A percentile compares a stretch with the other conserved stretches of the same genome.
Conservation (phyloP, 148 eudicot genomes). For the Agrostemma githago region DNA sequence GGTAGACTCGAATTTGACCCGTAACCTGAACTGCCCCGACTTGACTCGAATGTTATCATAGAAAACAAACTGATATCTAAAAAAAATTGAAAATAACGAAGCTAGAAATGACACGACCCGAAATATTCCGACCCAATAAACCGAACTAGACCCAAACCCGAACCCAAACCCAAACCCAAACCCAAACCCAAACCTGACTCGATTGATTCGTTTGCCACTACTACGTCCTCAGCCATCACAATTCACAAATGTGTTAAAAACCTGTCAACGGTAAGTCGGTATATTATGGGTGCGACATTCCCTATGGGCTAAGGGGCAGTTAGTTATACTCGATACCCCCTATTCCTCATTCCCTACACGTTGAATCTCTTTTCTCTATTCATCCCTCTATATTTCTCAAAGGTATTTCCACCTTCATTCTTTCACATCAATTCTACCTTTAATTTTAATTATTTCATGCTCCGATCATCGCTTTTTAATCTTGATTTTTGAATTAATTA, state of each 20-base stretch:
- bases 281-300: not conserved
- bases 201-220: too few species aligned
- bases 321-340: not conserved
- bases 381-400: slow-evolving; percentile 7
- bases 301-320: not conserved
- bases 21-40: too few species aligned
- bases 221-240: too few species aligned
- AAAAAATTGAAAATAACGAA: too few species aligned
- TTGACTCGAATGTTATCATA: too few species aligned
- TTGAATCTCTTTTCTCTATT: not conserved
- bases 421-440: not conserved
- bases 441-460: not conserved
- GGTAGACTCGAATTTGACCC: too few species aligned
- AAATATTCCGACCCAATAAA: too few species aligned
- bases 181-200: too few species aligned
- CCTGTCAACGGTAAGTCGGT: not conserved
- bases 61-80: too few species aligned
- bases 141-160: too few species aligned
- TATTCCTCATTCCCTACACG: not conserved
- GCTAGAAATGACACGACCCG: too few species aligned
- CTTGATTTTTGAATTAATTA: not conserved
- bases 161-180: too few species aligned
- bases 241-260: not conserved
- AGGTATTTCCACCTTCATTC: not conserved
- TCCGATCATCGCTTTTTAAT: not conserved